These are phyloP conservation scores for Thuidium tamariscinum DNA, from an alignment of 225 moss, liverwort and hornwort species.

Conservation along the genomic window DNA sequence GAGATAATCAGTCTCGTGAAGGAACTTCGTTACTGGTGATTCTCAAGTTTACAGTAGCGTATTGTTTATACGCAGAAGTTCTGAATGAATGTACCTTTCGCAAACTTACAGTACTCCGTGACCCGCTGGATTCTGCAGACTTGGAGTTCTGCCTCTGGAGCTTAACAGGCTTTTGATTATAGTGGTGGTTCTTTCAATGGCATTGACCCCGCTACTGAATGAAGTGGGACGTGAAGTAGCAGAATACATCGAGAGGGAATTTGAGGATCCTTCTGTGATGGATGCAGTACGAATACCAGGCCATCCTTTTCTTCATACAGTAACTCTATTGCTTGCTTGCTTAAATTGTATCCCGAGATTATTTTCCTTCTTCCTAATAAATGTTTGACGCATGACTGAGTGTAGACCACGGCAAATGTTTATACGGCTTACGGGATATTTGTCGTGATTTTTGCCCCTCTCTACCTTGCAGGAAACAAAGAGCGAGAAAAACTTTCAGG, in stretches of 20 bases:
- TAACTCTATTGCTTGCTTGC: background rate
- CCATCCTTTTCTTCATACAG: background rate
- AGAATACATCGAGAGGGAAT: slow-evolving; percentile 48
- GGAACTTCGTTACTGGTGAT: background rate
- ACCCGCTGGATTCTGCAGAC: slow-evolving; percentile 28
- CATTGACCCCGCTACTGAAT: slow-evolving; percentile 81
- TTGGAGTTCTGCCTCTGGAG: slow-evolving; percentile 92
- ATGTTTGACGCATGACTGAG: background rate
- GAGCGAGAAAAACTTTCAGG: slow-evolving; percentile 45
- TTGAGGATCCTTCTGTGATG: slow-evolving; percentile 18
- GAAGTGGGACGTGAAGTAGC: slow-evolving; percentile 85
- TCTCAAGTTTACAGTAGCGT: background rate
- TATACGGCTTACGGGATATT: background rate
- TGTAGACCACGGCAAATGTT: too few species aligned
- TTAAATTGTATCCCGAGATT: background rate
- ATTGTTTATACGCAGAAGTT: background rate
- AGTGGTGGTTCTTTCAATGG: slow-evolving; percentile 97
- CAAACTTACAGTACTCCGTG: background rate
- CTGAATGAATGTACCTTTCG: background rate
- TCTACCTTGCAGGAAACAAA: slow-evolving; percentile 33
- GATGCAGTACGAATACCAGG: slow-evolving; percentile 23
- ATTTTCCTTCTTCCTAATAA: background rate
- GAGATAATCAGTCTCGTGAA: background rate
- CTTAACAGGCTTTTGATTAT: slow-evolving; percentile 95
- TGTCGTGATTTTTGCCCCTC: background rate